Evolutionary conservation across 202 grass and related monocot species (phyloP), one percentile per base, ranked within the genome.

Genomic region (Carex arenaria): DNA sequence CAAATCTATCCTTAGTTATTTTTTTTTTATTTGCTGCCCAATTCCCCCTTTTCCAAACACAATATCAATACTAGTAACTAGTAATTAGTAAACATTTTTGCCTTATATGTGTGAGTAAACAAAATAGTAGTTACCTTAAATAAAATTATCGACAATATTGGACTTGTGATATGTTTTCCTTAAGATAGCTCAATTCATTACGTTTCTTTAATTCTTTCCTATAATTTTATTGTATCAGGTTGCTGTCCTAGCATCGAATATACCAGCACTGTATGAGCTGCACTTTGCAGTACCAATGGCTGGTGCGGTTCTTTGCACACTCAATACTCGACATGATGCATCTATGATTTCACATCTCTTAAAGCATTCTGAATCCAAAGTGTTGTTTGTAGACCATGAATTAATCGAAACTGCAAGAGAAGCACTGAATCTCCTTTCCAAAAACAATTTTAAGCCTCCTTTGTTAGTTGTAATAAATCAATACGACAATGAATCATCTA

Each of bases 221-320:
- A 32, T 45, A 70, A 70, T 20, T 70, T 70, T 45, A 45, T 54
- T 17, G 22, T 54, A 61, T 43, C 70, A 98, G 95, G 92, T 98
- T 1, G 89, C 89, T 2, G 92, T 90, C 28, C 83, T 98, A 40
- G 90, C 95, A 20, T 84, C 85, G 9, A 98, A 98, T 77, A 68
- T 94, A 61, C 92, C 92, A 2, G 92, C 87, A 11, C 53, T 98
- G 61, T 90, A 72, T 72, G 95, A 98, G 78, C 89, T 95, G 75
- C 90, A 98, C 57, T 95, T 98, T 83, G 86, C 83, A 7, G 82
- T 91, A 4, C 92, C 95, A 2, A 98, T 98, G 95, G 81, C 87
- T 5, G 86, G 92, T 45, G 95, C 80, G 53, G 80, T 94, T 15
- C 89, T 98, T 84, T 91, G 86, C 26, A 68, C 92, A 10, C 89